Percentiles rank a stretch among this genome's conserved stretches.
Evolutionary conservation across 805 yeast genomes (phyloP).

Genomic region (Zygoascus bituminiphila): DNA sequence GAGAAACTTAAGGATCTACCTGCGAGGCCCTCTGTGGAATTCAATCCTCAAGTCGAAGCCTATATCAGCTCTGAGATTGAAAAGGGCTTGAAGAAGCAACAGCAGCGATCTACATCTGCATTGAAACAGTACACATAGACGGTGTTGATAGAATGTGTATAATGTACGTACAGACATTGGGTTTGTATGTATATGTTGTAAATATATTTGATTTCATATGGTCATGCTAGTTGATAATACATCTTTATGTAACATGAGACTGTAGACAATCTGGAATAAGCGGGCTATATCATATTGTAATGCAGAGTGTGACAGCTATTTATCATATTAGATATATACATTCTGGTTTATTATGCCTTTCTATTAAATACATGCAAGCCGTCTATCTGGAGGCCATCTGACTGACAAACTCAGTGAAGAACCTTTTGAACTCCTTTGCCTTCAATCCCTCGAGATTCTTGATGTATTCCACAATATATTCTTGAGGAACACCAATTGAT

Average conservation of each 20-base stretch:
- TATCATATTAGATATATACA: not conserved
- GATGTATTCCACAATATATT: constrained; percentile 53
- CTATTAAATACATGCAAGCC: not conserved
- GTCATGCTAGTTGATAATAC: no score
- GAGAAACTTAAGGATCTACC: constrained; percentile 24
- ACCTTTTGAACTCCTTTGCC: constrained; percentile 62
- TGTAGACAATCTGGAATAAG: not conserved
- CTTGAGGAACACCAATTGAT: constrained; percentile 49
- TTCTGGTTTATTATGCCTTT: not conserved
- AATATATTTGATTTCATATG: not conserved
- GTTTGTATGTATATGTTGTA: not conserved
- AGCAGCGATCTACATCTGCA: constrained; percentile 16
- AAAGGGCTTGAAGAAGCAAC: constrained; percentile 21
- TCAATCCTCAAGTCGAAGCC: constrained; percentile 48
- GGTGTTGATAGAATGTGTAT: not conserved
- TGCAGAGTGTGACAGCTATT: no score
- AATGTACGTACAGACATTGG: not conserved
- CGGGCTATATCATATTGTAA: no score
- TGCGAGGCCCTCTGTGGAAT: constrained; percentile 28
- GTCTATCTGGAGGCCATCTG: constrained; percentile 7
- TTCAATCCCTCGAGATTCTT: constrained; percentile 47
- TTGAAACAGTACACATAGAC: constrained; percentile 12
- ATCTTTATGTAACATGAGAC: no score
- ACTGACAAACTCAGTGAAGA: constrained; percentile 39
- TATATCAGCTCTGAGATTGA: constrained; percentile 38